Base-by-base conservation (phyloP, 441 rosid species). In the Erodium texanum region DNA sequence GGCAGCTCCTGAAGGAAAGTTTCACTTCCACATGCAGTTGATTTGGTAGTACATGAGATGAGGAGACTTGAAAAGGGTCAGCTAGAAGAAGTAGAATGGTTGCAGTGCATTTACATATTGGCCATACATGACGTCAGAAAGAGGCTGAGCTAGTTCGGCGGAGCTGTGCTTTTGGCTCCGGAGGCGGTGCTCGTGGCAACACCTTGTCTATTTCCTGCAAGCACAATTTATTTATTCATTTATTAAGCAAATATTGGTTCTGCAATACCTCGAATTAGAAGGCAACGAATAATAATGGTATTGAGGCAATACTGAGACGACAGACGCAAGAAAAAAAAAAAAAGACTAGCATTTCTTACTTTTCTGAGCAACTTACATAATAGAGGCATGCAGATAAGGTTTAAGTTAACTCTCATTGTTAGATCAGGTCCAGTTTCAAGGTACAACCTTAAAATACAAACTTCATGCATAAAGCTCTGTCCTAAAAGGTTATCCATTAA, bases 131-230 rank as follows among this genome's bases (percentile, higher is more conserved):
- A 43, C 0, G 70, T 70, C 41, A 74, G 45, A 70, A 63, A 27
- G 74, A 63, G 0, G 66, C 74, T 2, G 77, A 74, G 70, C 73
- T 74, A 34, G 71, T 74, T 38, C 77, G 63, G 68, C 77, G 74
- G 22, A 70, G 77, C 61, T 74, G 64, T 1, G 15, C 29, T 54
- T 70, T 74, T 15, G 67, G 77, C 71, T 74, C 74, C 2, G 77
- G 58, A 36, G 77, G 70, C 20, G 68, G 77, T 38, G 68, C 76
- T 22, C 32, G 59, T 36, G 77, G 71, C 63, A 70, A 67, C 15
- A 50, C 69, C 64, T 67, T 74, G 68, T 74, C 74, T 0, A 63
- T 70, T 23, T 74, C 74, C 74, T 70, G 74, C 61, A 52, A 45
- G n/a, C 16, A 43, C 38, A 34, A 0, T 34, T 34, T 34, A 27